Percentiles rank a stretch among this genome's conserved stretches.
These are phyloP conservation scores for Penicillium cinerascens DNA, from an alignment of 495 filamentous ascomycete species.

Conservation along the genomic window DNA sequence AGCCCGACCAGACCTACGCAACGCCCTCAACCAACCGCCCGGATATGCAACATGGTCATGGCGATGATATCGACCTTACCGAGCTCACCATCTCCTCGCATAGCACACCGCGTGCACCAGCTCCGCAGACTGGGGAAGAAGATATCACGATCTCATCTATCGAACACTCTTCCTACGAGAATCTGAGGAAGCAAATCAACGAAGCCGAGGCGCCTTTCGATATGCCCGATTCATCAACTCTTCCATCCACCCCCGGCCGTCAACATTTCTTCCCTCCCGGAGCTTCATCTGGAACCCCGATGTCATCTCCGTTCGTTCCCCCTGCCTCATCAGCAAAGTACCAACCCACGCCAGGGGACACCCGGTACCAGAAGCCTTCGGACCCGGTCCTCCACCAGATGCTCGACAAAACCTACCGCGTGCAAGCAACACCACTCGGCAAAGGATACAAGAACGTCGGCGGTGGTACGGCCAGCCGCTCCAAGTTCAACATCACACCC, in stretches of 20 bases:
- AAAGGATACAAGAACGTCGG: constrained; percentile 28
- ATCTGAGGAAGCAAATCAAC: constrained; percentile 28
- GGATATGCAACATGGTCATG: constrained; percentile 26
- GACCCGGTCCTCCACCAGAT: constrained; percentile 84
- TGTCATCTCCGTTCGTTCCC: constrained; percentile 51
- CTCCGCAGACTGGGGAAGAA: constrained; percentile 48
- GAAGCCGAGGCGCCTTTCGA: constrained; percentile 31
- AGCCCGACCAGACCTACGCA: constrained; percentile 30
- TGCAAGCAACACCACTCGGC: constrained; percentile 84
- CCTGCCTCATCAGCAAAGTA: constrained; percentile 38
- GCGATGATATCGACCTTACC: constrained; percentile 50
- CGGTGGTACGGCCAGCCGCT: constrained; percentile 24
- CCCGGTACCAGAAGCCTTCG: constrained; percentile 35
- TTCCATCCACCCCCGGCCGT: constrained; percentile 42
- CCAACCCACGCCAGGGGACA: constrained; percentile 31
- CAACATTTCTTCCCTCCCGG: constrained; percentile 24
- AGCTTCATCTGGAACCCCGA: constrained; percentile 31
- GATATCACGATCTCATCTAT: constrained; percentile 57
- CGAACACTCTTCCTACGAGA: constrained; percentile 45
- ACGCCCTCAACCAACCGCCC: constrained; percentile 32
- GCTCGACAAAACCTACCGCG: constrained; percentile 87
- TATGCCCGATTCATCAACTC: constrained; percentile 38
- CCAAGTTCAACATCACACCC: constrained; percentile 38
- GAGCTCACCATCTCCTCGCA: constrained; percentile 54
- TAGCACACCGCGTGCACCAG: constrained; percentile 50